phyloP scores from a whole-genome alignment of 768 basidiomycete genomes.

The Trametes cinnabarina region DNA sequence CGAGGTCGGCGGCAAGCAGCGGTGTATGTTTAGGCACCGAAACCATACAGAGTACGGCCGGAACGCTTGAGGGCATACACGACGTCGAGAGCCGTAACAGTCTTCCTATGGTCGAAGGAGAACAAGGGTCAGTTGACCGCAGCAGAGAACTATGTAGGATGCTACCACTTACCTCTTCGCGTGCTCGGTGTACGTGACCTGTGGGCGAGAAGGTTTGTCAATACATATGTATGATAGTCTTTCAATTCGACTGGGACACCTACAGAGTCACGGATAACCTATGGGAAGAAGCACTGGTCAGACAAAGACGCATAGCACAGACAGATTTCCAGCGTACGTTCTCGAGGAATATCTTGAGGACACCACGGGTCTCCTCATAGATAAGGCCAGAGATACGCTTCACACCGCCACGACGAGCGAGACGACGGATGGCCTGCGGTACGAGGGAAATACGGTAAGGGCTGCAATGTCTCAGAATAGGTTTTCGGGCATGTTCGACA shows the following conservation, averaged over 20 bases:
- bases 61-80: constrained; percentile 48
- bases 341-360: constrained; percentile 92
- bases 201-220: background rate
- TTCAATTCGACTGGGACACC: background rate
- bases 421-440: constrained; percentile 75
- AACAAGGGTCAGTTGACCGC: background rate
- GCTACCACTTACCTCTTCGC: constrained; percentile 44
- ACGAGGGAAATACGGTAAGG: background rate
- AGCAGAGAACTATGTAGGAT: background rate
- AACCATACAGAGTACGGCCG: constrained; percentile 56
- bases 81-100: constrained; percentile 49
- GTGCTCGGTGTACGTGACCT: constrained; percentile 69
- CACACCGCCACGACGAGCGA: constrained; percentile 96
- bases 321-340: too few relatives aligned
- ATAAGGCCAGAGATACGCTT: constrained; percentile 94
- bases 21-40: constrained; percentile 40
- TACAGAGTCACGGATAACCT: constrained; percentile 66
- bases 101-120: constrained; percentile 35
- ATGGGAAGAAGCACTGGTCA: background rate
- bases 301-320: background rate
- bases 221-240: background rate
- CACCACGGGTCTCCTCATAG: constrained; percentile 95
- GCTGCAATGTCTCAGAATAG: background rate
- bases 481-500: constrained; percentile 17
- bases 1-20: background rate